Conservation (phyloP, 768 basidiomycete genomes). For the Gloeophyllum trabeum region DNA sequence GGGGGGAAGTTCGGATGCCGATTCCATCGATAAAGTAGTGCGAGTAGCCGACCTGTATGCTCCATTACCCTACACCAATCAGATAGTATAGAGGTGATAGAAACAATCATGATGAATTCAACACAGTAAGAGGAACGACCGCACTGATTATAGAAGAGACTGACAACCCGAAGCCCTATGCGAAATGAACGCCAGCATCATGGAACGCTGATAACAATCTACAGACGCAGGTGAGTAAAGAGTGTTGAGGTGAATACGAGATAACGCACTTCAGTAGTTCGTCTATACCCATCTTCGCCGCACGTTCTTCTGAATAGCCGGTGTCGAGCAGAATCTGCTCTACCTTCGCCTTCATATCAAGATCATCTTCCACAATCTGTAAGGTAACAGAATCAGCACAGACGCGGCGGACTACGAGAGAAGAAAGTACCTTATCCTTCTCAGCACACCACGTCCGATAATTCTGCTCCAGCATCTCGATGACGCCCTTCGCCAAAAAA, state of each 20-base stretch:
- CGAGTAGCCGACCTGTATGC: too few species aligned
- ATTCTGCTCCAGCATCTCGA: constrained; percentile 90
- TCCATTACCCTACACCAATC: too few species aligned
- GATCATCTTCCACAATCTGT: constrained; percentile 60
- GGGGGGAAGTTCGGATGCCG: too few species aligned
- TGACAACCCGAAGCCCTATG: too few species aligned
- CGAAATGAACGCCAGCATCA: constrained; percentile 64
- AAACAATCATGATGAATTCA: too few species aligned
- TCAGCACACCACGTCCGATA: constrained; percentile 87
- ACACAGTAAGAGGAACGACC: too few species aligned
- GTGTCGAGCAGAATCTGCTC: constrained; percentile 65
- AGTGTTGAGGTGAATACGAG: not conserved
- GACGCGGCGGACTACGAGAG: not conserved
- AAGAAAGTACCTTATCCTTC: constrained; percentile 43
- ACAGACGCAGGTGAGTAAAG: constrained; percentile 5
- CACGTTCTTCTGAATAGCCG: constrained; percentile 66
- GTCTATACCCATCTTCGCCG: constrained; percentile 89
- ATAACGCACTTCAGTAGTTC: constrained; percentile 73
- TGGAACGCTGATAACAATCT: constrained; percentile 69
- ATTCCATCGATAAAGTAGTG: too few species aligned
- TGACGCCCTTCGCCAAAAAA: constrained; percentile 90
- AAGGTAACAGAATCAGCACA: not conserved
- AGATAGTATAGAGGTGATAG: too few species aligned
- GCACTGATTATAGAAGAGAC: too few species aligned
- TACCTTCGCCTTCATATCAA: constrained; percentile 58